Evolutionary conservation across 1,284 basidiomycete genomes (phyloP).

Genomic region (Mycena sp.): DNA sequence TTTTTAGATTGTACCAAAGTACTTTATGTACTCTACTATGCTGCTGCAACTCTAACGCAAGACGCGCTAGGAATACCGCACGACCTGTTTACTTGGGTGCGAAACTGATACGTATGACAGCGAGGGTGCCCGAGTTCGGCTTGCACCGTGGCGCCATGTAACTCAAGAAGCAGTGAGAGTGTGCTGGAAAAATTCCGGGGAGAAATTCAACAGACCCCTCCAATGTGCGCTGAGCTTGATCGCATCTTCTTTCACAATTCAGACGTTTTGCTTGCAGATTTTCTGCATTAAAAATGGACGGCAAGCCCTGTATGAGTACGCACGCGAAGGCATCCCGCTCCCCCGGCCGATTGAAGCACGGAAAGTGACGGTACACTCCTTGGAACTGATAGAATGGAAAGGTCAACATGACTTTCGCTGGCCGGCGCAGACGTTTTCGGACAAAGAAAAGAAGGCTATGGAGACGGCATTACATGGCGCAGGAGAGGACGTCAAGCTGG

Average conservation of each 20-base stretch:
- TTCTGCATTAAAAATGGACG: conserved; percentile 98
- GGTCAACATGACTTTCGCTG: conserved; percentile 73
- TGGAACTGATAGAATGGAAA: conserved; percentile 80
- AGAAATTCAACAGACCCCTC: conserved; percentile 89
- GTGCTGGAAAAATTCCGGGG: conserved; percentile 86
- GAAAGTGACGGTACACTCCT: conserved; percentile 83
- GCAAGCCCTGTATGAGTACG: conserved; percentile 97
- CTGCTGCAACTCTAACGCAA: conserved; percentile 30
- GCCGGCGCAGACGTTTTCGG: conserved; percentile 76
- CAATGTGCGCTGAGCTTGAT: conserved; percentile 71
- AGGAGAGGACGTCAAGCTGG: conserved; percentile 45
- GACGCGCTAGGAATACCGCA: conserved; percentile 82
- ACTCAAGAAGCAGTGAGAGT: conserved; percentile 80
- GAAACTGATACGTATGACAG: conserved; percentile 97
- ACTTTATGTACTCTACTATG: conserved; percentile 12
- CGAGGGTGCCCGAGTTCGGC: conserved; percentile 81
- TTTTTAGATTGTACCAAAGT: conserved; percentile 96
- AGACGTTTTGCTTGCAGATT: conserved; percentile 66
- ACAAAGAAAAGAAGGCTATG: conserved; percentile 77
- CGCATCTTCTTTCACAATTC: conserved; percentile 6
- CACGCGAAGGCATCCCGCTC: conserved; percentile 87
- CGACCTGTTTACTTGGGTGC: conserved; percentile 92
- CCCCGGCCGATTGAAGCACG: conserved; percentile 93
- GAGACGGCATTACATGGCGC: conserved; percentile 66
- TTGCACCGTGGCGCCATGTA: conserved; percentile 86